Percentiles rank a stretch among this genome's conserved stretches.
Evolutionary conservation across 106 monocot species (phyloP).

Genomic region (Dendrobium huoshanense): DNA sequence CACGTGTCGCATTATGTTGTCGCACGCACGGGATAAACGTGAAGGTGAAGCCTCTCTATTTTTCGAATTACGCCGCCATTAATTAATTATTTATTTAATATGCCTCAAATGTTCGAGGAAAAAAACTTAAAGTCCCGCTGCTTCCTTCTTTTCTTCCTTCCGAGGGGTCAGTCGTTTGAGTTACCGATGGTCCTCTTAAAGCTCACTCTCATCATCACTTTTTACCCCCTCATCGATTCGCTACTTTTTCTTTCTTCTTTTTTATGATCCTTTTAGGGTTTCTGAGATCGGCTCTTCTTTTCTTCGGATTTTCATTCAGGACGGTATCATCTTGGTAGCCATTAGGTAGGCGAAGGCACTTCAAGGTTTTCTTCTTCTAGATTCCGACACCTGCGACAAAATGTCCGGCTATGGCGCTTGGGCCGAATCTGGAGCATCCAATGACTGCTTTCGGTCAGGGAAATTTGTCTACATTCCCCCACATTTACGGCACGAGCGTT

Average conservation of each 20-base stretch:
- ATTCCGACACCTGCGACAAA: not conserved
- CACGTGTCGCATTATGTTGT: too few relatives aligned
- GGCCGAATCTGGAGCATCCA: not conserved
- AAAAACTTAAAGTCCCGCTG: not conserved
- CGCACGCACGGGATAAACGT: too few relatives aligned
- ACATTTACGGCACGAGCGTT: not conserved
- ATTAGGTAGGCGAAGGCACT: too few relatives aligned
- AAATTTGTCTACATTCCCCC: not conserved
- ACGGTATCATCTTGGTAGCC: not conserved
- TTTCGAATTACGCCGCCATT: too few relatives aligned
- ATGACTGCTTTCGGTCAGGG: not conserved
- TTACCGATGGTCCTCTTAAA: not conserved
- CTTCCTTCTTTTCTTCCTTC: not conserved
- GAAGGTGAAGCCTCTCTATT: too few relatives aligned
- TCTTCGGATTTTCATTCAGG: not conserved
- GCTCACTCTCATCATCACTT: not conserved
- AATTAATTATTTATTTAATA: too few relatives aligned
- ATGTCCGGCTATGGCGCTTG: not conserved
- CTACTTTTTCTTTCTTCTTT: not conserved
- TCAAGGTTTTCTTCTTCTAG: too few relatives aligned
- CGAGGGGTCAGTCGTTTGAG: not conserved
- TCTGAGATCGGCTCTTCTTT: not conserved
- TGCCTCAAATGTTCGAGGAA: too few relatives aligned
- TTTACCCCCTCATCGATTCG: not conserved
- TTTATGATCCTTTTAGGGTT: not conserved